A percentile compares a stretch with the other conserved stretches of the same genome.
phyloP scores from a whole-genome alignment of 2,329 filamentous ascomycete genomes.

The Alternaria atra region DNA sequence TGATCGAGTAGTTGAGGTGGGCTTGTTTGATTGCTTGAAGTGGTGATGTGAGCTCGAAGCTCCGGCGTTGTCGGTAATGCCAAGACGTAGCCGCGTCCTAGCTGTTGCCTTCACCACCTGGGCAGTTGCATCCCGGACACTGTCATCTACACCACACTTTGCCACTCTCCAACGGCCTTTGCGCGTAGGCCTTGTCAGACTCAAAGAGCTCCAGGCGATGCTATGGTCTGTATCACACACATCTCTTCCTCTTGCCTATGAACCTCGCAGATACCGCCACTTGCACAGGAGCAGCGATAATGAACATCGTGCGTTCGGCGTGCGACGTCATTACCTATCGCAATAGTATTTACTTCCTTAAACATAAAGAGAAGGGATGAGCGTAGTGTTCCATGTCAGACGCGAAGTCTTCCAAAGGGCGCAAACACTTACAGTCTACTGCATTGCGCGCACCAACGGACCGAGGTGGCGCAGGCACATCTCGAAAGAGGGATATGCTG shows the following conservation, averaged over 20 bases:
- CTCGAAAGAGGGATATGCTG: neutral
- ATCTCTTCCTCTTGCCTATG: neutral
- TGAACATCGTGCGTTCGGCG: neutral
- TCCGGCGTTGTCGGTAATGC: constrained; percentile 22
- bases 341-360: neutral
- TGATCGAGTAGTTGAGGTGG: constrained; percentile 22
- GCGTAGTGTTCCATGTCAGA: neutral
- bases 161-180: neutral
- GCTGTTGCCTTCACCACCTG: constrained; percentile 18
- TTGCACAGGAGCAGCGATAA: neutral
- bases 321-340: neutral
- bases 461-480: neutral
- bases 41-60: constrained; percentile 28
- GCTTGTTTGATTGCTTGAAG: constrained; percentile 27
- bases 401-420: neutral
- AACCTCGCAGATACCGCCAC: neutral
- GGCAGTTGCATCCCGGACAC: neutral
- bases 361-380: neutral
- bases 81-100: constrained; percentile 21
- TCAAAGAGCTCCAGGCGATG: neutral
- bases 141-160: neutral
- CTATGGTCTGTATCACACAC: neutral
- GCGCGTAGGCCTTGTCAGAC: neutral
- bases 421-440: neutral
- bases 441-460: neutral